phyloP scores from a whole-genome alignment of 1,284 basidiomycete species.

The Cystobasidium sp. region DNA sequence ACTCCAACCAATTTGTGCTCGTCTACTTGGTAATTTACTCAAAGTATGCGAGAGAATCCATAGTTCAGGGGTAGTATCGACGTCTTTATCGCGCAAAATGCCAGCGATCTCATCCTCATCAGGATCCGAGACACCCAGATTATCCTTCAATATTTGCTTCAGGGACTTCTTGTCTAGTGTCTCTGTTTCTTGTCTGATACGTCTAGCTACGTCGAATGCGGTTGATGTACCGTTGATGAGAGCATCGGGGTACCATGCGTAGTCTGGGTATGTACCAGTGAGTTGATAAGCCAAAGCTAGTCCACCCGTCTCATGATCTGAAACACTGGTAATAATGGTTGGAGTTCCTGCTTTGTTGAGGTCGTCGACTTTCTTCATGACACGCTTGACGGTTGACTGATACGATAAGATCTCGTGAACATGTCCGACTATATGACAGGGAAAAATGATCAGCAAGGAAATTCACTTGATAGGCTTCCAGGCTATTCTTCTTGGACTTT shows the following conservation, averaged over 20 bases:
- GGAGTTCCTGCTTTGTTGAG: constrained; percentile 53
- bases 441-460: neutral
- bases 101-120: constrained; percentile 53
- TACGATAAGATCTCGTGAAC: constrained; percentile 58
- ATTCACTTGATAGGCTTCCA: too few relatives aligned
- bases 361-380: constrained; percentile 54
- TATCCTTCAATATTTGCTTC: constrained; percentile 47
- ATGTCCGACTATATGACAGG: constrained; percentile 46
- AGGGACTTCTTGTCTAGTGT: constrained; percentile 47
- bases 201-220: constrained; percentile 52
- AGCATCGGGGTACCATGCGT: constrained; percentile 56
- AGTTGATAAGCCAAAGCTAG: constrained; percentile 57
- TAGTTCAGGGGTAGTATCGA: constrained; percentile 43
- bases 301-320: constrained; percentile 59
- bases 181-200: constrained; percentile 43
- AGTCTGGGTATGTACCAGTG: constrained; percentile 53
- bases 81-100: constrained; percentile 49
- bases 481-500: neutral
- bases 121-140: constrained; percentile 53
- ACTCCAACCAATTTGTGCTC: constrained; percentile 58
- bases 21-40: constrained; percentile 49
- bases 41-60: constrained; percentile 39
- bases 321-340: constrained; percentile 56
- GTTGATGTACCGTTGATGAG: constrained; percentile 56
- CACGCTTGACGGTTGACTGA: constrained; percentile 55